Base-by-base conservation (phyloP, 495 filamentous ascomycete species). In the Hypoxylon trugodes region DNA sequence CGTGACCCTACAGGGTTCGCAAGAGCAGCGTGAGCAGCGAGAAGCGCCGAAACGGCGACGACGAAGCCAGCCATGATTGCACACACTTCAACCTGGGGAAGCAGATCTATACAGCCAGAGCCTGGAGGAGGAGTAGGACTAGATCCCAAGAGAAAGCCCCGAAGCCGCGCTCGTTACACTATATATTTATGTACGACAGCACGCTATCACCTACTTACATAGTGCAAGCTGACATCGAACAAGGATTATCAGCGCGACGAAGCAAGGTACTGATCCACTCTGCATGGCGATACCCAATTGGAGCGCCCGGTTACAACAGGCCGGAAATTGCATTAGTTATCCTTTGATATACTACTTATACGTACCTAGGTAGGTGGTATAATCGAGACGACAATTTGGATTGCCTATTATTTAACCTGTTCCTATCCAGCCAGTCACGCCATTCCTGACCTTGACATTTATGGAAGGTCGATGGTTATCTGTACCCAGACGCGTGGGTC, bases 1-100 rank as follows among this genome's bases (percentile, higher is more conserved):
- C 74, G 72, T 9, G 73, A 66, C 21, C 60, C 47, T 33, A 77
- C 61, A 10, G 73, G 74, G 42, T 30, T 69, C 16, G 68, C 73
- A 25, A 74, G 35, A 40, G 65, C 65, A 24, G 43, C 63, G 30
- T 73, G 74, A 18, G 61, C 66, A 28, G 64, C 69, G 26, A 73
- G 46, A 16, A 69, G 53, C 25, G 64, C 55, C 43, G 70, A 66
- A 41, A 75, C 46, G 30, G 70, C 51, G 43, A 70, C 41, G 19
- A 50, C 52, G 47, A 67, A 43, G 59, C 62, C 69, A 46, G 71
- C 65, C 74, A 77, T 74, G 37, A 13, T 30, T 46, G 16, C 48
- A 37, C 35, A 12, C 28, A 33, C 42, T 59, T 26, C 49, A 36
- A 38, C 22, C 50, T 55, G 42, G 37, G 22, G 12, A n/a, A n/a